Conservation (phyloP, 805 yeast genomes). For the Candida quercuum region DNA sequence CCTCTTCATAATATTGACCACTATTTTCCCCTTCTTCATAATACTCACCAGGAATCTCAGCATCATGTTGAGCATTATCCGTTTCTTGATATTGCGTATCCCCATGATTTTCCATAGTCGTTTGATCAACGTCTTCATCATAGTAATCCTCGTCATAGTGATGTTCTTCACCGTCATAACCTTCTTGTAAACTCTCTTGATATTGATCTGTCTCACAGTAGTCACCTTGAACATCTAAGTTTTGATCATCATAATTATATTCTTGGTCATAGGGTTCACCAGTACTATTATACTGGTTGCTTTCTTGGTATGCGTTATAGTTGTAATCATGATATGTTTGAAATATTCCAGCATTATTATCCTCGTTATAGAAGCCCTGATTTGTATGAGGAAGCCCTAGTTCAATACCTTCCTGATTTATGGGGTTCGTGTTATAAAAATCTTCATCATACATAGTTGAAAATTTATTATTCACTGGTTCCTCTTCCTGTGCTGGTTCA, state of each 20-base stretch:
- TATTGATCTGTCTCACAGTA: background rate
- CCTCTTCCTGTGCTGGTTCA: background rate
- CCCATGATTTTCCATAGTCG: slow-evolving; percentile 1
- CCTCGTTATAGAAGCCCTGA: no score
- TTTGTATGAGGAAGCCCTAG: no score
- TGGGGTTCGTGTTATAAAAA: slow-evolving; percentile 3
- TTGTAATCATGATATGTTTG: background rate
- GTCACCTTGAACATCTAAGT: background rate
- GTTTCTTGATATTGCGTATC: background rate
- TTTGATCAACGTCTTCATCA: background rate
- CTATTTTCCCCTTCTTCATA: background rate
- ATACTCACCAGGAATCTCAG: background rate
- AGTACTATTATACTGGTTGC: background rate
- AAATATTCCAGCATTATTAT: no score
- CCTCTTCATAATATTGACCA: background rate
- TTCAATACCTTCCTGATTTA: no score
- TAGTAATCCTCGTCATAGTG: background rate
- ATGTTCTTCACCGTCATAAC: background rate
- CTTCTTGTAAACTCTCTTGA: background rate
- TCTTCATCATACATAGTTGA: slow-evolving; percentile 1
- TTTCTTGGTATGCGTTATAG: background rate
- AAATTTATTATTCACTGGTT: no score
- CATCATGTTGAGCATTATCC: background rate
- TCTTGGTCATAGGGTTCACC: background rate
- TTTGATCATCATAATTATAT: background rate